phyloP scores from a whole-genome alignment of 2,329 filamentous ascomycete species.

The Paraphaeosphaeria sporulosa region DNA sequence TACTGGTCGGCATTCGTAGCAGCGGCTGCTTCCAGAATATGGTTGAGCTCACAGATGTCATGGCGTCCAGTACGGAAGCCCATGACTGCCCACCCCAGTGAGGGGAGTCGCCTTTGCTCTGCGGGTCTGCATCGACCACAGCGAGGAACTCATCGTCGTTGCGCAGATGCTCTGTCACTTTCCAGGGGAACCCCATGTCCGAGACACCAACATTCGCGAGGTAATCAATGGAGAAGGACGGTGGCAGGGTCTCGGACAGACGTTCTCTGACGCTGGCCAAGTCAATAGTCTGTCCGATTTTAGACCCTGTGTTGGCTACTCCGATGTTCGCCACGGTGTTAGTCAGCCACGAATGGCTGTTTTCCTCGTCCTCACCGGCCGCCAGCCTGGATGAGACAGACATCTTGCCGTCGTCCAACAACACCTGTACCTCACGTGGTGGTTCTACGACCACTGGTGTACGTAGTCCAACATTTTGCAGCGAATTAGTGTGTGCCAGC shows the following conservation, averaged over 20 bases:
- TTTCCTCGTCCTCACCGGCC: conserved; percentile 11
- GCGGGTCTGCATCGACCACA: conserved; percentile 44
- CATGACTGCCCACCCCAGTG: conserved; percentile 40
- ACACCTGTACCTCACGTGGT: conserved; percentile 45
- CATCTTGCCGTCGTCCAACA: conserved; percentile 16
- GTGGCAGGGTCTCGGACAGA: conserved; percentile 30
- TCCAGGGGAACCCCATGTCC: conserved; percentile 53
- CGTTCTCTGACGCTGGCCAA: conserved; percentile 34
- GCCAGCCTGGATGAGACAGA: conserved; percentile 14
- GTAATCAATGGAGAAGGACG: conserved; percentile 49
- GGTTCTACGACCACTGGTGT: conserved; percentile 47
- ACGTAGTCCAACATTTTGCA: conserved; percentile 44
- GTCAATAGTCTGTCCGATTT: conserved; percentile 24
- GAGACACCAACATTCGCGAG: conserved; percentile 50
- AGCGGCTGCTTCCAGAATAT: conserved; percentile 45
- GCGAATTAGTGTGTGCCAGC: conserved; percentile 31
- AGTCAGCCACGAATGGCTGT: conserved; percentile 15
- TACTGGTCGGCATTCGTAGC: conserved; percentile 45
- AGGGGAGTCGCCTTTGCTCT: conserved; percentile 18
- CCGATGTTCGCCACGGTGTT: conserved; percentile 15
- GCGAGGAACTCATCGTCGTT: conserved; percentile 51
- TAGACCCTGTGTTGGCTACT: conserved; percentile 1
- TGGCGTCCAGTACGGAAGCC: conserved; percentile 50
- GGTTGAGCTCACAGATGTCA: conserved; percentile 50
- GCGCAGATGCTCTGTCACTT: conserved; percentile 48